Conservation (phyloP, 225 moss, liverwort and hornwort genomes). For the Physcomitrium patens region DNA sequence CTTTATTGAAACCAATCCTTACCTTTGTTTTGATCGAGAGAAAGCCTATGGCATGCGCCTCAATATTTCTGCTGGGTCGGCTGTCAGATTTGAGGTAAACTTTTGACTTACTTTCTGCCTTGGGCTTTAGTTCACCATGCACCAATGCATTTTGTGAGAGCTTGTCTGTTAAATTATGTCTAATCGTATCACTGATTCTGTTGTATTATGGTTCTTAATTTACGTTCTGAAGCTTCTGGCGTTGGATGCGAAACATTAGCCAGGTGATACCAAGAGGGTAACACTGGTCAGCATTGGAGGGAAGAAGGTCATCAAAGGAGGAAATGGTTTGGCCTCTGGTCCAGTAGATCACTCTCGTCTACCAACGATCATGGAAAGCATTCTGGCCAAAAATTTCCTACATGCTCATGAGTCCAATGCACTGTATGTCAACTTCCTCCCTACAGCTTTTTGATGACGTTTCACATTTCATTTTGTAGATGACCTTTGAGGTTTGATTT, state of each 20-base stretch:
- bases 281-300: conserved; percentile 79
- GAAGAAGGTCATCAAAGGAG: conserved; percentile 79
- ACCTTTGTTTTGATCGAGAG: conserved; percentile 82
- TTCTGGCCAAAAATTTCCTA: conserved; percentile 60
- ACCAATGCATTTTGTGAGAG: neutral
- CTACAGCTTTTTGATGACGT: neutral
- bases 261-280: conserved; percentile 68
- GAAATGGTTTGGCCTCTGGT: conserved; percentile 83
- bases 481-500: neutral
- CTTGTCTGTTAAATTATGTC: neutral
- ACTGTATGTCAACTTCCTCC: conserved; percentile 46
- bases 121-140: neutral
- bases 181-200: neutral
- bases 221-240: neutral
- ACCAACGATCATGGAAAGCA: conserved; percentile 67
- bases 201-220: neutral
- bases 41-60: conserved; percentile 92
- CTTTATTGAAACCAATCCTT: conserved; percentile 92
- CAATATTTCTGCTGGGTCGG: conserved; percentile 83
- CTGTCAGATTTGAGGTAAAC: conserved; percentile 89
- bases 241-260: conserved; percentile 53
- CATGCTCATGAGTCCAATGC: conserved; percentile 62
- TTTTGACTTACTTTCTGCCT: neutral
- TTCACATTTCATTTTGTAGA: neutral
- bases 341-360: conserved; percentile 65